Conservation (phyloP, 306 rosid species). For the Begonia peltatifolia region DNA sequence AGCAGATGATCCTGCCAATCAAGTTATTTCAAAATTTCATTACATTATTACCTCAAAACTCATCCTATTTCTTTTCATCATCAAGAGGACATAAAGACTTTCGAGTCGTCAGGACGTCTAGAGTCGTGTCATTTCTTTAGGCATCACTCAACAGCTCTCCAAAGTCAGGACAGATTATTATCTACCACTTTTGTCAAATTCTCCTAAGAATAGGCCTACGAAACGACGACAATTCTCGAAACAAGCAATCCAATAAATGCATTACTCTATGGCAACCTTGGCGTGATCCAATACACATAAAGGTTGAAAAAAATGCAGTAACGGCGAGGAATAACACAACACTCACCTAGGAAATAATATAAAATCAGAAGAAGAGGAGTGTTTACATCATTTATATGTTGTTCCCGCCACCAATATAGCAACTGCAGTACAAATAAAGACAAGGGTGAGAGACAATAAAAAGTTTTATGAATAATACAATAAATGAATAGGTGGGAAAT, state of each 20-base stretch:
- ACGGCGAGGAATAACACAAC: conserved; percentile 2
- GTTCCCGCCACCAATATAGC: conserved; percentile 40
- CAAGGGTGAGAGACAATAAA: not conserved
- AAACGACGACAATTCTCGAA: no score
- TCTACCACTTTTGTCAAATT: no score
- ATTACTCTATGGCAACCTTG: not conserved
- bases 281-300: not conserved
- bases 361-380: conserved; percentile 27
- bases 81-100: no score
- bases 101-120: no score
- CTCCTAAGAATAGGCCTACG: no score
- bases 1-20: conserved; percentile 36
- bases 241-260: no score
- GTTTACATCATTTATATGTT: conserved; percentile 26
- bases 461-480: not conserved
- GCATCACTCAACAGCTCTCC: no score
- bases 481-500: conserved; percentile 2
- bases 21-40: not conserved
- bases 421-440: conserved; percentile 31
- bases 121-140: no score
- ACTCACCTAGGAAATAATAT: conserved; percentile 47
- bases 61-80: not conserved
- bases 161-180: no score
- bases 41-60: not conserved
- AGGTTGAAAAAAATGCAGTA: not conserved